Evolutionary conservation across 208 protist species (phyloP), one percentile per base, ranked within the genome.

Genomic region (Leptomonas seymouri): DNA sequence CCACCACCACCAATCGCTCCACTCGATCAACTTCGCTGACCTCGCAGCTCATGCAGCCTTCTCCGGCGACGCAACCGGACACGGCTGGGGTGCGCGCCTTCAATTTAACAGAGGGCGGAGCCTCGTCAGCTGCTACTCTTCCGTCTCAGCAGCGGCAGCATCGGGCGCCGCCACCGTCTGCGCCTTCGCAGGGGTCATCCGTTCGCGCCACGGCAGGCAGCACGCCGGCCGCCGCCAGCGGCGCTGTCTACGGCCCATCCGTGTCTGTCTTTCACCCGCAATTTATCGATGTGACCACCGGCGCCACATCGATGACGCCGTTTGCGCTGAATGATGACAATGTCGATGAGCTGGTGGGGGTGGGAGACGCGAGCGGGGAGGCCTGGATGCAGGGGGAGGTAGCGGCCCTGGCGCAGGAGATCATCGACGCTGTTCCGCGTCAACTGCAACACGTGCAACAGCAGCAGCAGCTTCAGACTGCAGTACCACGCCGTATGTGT

Each of bases 251-350:
- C 73, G 76, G 67, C 1, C 82, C 79, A 1, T 75, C 75, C 2
- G 76, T 85, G 18, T 5, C 53, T 2, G 50, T 77, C 18, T 59
- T 69, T 11, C 68, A 77, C 39, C 60, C 78, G 23, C 89, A 92
- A 71, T 94, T 94, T 66, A 69, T 94, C 28, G 86, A 94, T 59
- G 18, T 92, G 20, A 31, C 72, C 15, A 89, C 82, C 6, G 71
- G 82, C 50, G 50, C n/a, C 34, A 65, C 70, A 11, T 76, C 69
- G 41, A 87, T 92, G 86, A 80, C 63, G 0, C 82, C 89, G 14
- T 90, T 91, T 21, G 77, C 65, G 18, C 67, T 84, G 12, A 64
- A 65, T n/a, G 53, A 72, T n/a, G 48, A 70, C 61, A 54, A 63
- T 48, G 61, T 67, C 18, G 61, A 67, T 14, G 61, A 55, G 21